Evolutionary conservation across 2,329 filamentous ascomycete species (phyloP), one percentile per base, ranked within the genome.

Genomic region (Aspergillus phoenicis): DNA sequence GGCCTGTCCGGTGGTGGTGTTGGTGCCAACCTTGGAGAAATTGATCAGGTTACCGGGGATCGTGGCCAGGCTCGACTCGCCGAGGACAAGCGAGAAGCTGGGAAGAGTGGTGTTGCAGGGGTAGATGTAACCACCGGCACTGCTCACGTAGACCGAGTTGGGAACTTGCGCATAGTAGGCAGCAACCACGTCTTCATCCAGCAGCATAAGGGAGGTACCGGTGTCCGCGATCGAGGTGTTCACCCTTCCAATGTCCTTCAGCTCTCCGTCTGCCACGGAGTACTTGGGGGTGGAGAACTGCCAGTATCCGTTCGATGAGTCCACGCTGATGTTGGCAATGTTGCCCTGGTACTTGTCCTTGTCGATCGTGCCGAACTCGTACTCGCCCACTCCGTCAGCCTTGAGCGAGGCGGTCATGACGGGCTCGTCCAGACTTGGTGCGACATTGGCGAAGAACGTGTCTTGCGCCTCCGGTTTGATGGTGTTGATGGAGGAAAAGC

Each of bases 291-390:
- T 86, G 13, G 80, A 70, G 70, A 91, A 86, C 70, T 89, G 81
- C 90, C 90, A 93, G 80, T 88, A 91, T 8, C 89, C 90, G 33
- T 80, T 77, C 10, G 81, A 81, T 17, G 80, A 82, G 71, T 91
- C 84, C 63, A 91, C 81, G 8, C 83, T 78, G 20, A 87, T 80
- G 72, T 87, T 91, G 22, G 81, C 76, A 68, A 93, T 82, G 4
- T 82, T 68, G 36, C 89, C 90, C 2, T 74, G 80, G 73, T 89
- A 90, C 68, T 90, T 87, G 59, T 77, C 78, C 1, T 69, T 71
- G 72, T 93, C 88, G 68, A 93, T 87, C 67, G 76, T 82, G 62
- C 91, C 91, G 69, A 93, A 93, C 71, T 91, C 87, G 77, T 91
- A 93, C 30, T 84, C 82, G 49, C 90, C 90, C 2, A 81, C 78